Conservation (phyloP, 2,329 filamentous ascomycete species). For the Daldinia sp. region DNA sequence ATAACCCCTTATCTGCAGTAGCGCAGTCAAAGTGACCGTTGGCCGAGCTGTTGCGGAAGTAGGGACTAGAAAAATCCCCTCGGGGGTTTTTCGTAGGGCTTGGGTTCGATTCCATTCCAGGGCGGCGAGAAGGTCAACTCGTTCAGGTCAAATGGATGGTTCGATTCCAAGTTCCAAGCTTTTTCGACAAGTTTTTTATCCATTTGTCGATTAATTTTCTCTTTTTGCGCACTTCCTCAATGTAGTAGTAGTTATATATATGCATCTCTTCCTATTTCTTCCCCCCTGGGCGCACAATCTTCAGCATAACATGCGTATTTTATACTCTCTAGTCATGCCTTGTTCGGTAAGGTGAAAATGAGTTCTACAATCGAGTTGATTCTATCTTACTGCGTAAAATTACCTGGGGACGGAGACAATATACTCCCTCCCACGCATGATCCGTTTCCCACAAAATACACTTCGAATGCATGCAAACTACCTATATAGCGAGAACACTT, state of each 20-base stretch:
- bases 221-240: background rate
- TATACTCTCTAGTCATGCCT: too few relatives aligned
- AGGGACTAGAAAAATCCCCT: conserved; percentile 1
- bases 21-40: background rate
- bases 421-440: too few relatives aligned
- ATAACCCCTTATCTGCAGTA: background rate
- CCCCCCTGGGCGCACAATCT: too few relatives aligned
- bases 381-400: too few relatives aligned
- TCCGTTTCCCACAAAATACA: too few relatives aligned
- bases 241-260: background rate
- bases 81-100: conserved; percentile 5
- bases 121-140: background rate
- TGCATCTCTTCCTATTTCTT: too few relatives aligned
- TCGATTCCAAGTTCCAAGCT: background rate
- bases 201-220: background rate
- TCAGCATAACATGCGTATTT: too few relatives aligned
- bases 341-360: too few relatives aligned
- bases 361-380: too few relatives aligned
- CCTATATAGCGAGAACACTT: too few relatives aligned
- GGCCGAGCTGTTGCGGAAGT: background rate
- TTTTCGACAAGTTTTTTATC: background rate
- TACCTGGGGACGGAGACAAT: too few relatives aligned
- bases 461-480: too few relatives aligned
- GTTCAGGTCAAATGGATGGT: background rate
- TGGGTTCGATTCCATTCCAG: background rate